A percentile compares a stretch with the other conserved stretches of the same genome.
phyloP scores from a whole-genome alignment of 345 rosid genomes.

The Ailanthus altissimus region DNA sequence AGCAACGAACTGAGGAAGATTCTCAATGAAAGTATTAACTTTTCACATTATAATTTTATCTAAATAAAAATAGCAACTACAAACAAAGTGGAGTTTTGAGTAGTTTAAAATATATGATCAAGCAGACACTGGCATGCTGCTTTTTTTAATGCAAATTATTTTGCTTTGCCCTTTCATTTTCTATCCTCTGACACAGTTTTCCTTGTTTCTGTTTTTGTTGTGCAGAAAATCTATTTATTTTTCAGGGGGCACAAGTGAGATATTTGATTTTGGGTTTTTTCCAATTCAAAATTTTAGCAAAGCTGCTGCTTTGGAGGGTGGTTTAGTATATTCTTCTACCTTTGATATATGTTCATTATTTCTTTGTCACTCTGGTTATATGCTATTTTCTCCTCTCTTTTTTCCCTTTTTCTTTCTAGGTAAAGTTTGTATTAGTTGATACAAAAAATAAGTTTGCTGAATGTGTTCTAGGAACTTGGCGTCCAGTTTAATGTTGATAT shows the following conservation, averaged over 20 bases:
- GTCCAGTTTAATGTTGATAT: neutral
- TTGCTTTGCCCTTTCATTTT: neutral
- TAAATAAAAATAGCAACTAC: neutral
- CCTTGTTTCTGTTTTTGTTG: neutral
- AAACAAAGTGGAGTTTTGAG: neutral
- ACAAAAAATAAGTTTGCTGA: constrained; percentile 6
- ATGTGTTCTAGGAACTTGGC: neutral
- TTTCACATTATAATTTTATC: neutral
- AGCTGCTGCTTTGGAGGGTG: neutral
- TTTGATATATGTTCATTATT: neutral
- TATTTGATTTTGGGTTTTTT: neutral
- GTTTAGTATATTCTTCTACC: constrained; percentile 17
- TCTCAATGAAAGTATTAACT: neutral
- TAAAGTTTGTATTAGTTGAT: neutral
- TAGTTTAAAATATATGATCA: neutral
- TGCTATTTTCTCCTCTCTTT: neutral
- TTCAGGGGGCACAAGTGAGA: constrained; percentile 80
- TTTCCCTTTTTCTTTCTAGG: neutral
- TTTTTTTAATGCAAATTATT: neutral
- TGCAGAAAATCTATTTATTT: constrained; percentile 85
- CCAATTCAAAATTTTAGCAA: neutral
- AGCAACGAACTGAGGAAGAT: neutral
- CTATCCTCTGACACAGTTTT: neutral
- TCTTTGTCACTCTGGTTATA: neutral
- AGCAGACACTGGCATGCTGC: neutral